Conservation (phyloP, 352 stramenopile species). For the Globisporangium megalacanthum region DNA sequence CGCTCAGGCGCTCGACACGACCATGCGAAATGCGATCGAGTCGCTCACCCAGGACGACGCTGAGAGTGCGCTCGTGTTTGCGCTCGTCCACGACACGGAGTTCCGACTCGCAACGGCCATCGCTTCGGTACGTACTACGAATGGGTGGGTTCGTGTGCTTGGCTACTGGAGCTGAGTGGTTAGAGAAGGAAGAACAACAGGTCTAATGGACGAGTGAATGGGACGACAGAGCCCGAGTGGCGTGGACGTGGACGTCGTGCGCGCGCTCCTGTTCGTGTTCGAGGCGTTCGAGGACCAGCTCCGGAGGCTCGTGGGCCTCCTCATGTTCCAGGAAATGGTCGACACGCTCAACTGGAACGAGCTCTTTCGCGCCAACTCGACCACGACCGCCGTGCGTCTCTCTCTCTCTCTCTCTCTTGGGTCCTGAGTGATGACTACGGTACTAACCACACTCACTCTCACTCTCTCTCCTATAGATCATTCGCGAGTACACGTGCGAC, state of each 20-base stretch:
- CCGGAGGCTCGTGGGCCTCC: conserved; percentile 51
- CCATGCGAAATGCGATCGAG: conserved; percentile 55
- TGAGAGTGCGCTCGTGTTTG: conserved; percentile 63
- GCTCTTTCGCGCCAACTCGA: conserved; percentile 75
- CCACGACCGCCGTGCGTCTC: conserved; percentile 46
- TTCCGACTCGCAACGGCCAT: conserved; percentile 66
- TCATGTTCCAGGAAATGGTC: conserved; percentile 78
- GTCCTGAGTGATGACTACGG: not conserved
- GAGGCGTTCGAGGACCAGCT: conserved; percentile 70
- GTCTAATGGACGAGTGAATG: not conserved
- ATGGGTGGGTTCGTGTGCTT: conserved; percentile 1
- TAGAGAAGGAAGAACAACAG: not conserved
- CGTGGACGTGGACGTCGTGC: conserved; percentile 50
- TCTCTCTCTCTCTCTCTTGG: not conserved
- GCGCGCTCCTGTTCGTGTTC: conserved; percentile 69
- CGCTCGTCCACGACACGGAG: conserved; percentile 72
- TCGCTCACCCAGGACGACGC: conserved; percentile 63
- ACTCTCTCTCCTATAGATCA: conserved; percentile 23
- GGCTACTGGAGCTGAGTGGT: not conserved
- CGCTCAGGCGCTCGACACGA: conserved; percentile 30
- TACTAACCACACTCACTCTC: not conserved
- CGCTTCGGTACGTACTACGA: conserved; percentile 23
- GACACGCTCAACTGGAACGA: conserved; percentile 80
- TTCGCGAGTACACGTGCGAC: conserved; percentile 76
- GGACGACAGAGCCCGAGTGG: conserved; percentile 17